Percentiles rank a stretch among this genome's conserved stretches.
Evolutionary conservation across 2,329 filamentous ascomycete genomes (phyloP).

Genomic region (Colletotrichum musae): DNA sequence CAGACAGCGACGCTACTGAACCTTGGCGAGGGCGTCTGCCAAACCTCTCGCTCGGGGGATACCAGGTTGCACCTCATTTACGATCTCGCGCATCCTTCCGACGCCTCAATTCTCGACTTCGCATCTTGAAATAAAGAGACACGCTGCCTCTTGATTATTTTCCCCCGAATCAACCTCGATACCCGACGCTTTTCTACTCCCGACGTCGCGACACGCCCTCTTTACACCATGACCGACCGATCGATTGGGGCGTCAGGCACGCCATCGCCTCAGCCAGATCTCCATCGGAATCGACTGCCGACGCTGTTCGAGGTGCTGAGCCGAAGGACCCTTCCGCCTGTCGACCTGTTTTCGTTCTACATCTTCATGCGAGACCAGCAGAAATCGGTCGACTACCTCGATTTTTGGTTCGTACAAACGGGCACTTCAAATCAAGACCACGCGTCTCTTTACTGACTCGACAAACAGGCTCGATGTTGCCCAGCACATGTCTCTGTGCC

Average conservation of each 20-base stretch:
- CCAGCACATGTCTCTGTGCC: constrained; percentile 97
- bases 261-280: constrained; percentile 71
- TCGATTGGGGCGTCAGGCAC: constrained; percentile 48
- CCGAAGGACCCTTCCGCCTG: constrained; percentile 92
- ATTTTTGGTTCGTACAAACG: constrained; percentile 84
- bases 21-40: constrained; percentile 31
- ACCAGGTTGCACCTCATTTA: constrained; percentile 29
- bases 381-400: constrained; percentile 95
- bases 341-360: constrained; percentile 98
- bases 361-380: constrained; percentile 99
- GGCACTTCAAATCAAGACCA: constrained; percentile 19
- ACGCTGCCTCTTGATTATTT: constrained; percentile 6
- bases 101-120: constrained; percentile 22
- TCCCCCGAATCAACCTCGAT: neutral
- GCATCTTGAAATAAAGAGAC: constrained; percentile 5
- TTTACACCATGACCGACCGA: constrained; percentile 53
- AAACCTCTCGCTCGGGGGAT: constrained; percentile 19
- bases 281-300: constrained; percentile 85
- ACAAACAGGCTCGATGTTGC: constrained; percentile 92
- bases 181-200: neutral
- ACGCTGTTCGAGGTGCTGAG: constrained; percentile 97
- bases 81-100: constrained; percentile 28
- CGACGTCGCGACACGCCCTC: constrained; percentile 3
- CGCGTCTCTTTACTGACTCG: constrained; percentile 36
- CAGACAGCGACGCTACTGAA: constrained; percentile 15